A percentile compares a stretch with the other conserved stretches of the same genome.
These are phyloP conservation scores for Penicillium sp. DNA, from an alignment of 2,329 filamentous ascomycete genomes.

Conservation along the genomic window DNA sequence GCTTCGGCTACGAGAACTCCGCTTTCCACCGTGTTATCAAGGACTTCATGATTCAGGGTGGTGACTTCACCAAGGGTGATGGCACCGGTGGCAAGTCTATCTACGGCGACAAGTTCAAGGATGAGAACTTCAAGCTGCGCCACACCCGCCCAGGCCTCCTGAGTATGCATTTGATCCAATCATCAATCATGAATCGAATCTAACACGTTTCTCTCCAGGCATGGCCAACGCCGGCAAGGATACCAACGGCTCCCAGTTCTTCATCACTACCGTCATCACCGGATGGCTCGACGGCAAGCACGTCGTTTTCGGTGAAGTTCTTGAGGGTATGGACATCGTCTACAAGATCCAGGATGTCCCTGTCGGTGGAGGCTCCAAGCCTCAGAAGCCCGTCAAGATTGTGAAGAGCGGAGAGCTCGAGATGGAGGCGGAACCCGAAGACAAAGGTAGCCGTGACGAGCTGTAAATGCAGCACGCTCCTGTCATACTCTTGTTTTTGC, in stretches of 20 bases:
- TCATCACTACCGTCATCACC: constrained; percentile 63
- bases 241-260: constrained; percentile 67
- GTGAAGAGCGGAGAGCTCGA: constrained; percentile 65
- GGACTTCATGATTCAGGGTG: constrained; percentile 68
- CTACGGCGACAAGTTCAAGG: constrained; percentile 65
- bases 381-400: constrained; percentile 60
- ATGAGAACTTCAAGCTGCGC: constrained; percentile 72
- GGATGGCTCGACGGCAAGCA: constrained; percentile 64
- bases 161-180: constrained; percentile 44
- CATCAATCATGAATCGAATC: not conserved
- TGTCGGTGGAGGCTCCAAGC: constrained; percentile 59
- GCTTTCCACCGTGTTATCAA: constrained; percentile 70
- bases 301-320: constrained; percentile 68
- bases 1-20: constrained; percentile 65
- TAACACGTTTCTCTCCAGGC: constrained; percentile 42
- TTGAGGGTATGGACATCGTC: constrained; percentile 66
- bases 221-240: constrained; percentile 67
- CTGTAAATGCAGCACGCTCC: constrained; percentile 50
- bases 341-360: constrained; percentile 64
- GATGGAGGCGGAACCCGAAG: constrained; percentile 43
- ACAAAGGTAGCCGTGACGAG: constrained; percentile 67
- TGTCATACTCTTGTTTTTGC: constrained; percentile 15
- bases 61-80: constrained; percentile 54
- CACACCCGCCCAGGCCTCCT: constrained; percentile 64
- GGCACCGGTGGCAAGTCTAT: constrained; percentile 68